Conservation (phyloP, 2,329 filamentous ascomycete genomes). For the Hypoxylon rubiginosum region DNA sequence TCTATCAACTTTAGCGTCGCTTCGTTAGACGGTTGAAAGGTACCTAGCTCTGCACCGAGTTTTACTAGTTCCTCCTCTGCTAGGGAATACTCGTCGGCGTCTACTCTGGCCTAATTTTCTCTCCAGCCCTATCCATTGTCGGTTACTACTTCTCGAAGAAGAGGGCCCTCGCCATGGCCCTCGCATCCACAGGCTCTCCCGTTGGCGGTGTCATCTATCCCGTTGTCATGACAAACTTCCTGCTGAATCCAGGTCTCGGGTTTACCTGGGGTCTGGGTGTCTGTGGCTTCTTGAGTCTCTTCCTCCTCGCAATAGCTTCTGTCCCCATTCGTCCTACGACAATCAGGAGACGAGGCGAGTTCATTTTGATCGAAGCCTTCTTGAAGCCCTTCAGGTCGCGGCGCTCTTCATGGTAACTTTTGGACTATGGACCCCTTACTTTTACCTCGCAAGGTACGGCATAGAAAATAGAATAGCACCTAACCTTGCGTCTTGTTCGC, state of each 20-base stretch:
- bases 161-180: slow-evolving; percentile 52
- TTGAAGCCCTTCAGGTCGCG: slow-evolving; percentile 34
- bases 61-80: slow-evolving; percentile 43
- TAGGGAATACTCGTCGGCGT: slow-evolving; percentile 63
- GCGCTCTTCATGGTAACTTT: slow-evolving; percentile 46
- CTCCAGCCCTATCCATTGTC: slow-evolving; percentile 52
- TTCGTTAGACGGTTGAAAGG: no score
- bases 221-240: slow-evolving; percentile 33
- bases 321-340: slow-evolving; percentile 38
- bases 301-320: slow-evolving; percentile 7
- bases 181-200: slow-evolving; percentile 40
- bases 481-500: slow-evolving; percentile 72
- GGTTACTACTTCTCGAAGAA: slow-evolving; percentile 54
- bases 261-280: slow-evolving; percentile 41
- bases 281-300: slow-evolving; percentile 37
- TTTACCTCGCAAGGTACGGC: slow-evolving; percentile 68
- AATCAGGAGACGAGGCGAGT: slow-evolving; percentile 43
- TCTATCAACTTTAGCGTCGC: no score
- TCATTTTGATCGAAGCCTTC: slow-evolving; percentile 52
- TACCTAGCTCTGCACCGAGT: background rate
- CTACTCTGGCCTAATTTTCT: slow-evolving; percentile 42
- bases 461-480: slow-evolving; percentile 61
- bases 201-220: slow-evolving; percentile 39
- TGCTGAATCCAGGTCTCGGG: slow-evolving; percentile 32
- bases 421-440: slow-evolving; percentile 42